Base-by-base conservation (phyloP, 805 yeast genomes). In the Osmozyma mogii region DNA sequence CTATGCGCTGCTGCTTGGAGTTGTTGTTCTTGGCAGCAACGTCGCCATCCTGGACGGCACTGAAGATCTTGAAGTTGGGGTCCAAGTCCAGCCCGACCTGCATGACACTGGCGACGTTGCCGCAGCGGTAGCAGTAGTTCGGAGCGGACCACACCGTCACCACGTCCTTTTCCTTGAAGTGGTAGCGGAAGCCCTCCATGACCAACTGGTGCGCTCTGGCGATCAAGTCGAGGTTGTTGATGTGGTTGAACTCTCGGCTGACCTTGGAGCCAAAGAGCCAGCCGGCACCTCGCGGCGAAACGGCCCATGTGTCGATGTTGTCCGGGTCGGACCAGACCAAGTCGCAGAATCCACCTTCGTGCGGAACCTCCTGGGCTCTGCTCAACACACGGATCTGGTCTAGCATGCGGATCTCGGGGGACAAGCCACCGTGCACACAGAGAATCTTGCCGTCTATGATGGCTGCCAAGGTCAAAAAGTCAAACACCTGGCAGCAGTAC, bases 321-420 rank as follows among this genome's bases (percentile, higher is more conserved):
- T 88, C 96, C 17, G 96, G 96, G 58, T 88, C 96, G 3, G 95
- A 84, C 96, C 96, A 88, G 43, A 88, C 66, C 47, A 88, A 68
- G 56, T 88, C 96, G 62, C 96, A 88, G 95, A 88, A 85, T 39
- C 95, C 94, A 25, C 96, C 96, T 56, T 88, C 96, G 52, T 87
- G 96, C 23, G 96, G 96, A 27, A 88, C 95, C 62, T 87, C 96
- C 61, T 87, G 96, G 51, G 83, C 74, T 67, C 96, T 73, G 63
- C 85, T 85, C 44, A 87, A 67, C 48, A 81, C 92, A 53, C 95
- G 72, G 19, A 87, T 92, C 61, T 88, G 95, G 56, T 87, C 95
- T 41, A 87, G 76, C 17, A 94, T 78, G 58, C 84, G 95, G 55
- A 87, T 83, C 84, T 84, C 81, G 47, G 96, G 96, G 16, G 95